Evolutionary conservation across 202 grass and related monocot genomes (phyloP).

Genomic region (Zoysia matrella): DNA sequence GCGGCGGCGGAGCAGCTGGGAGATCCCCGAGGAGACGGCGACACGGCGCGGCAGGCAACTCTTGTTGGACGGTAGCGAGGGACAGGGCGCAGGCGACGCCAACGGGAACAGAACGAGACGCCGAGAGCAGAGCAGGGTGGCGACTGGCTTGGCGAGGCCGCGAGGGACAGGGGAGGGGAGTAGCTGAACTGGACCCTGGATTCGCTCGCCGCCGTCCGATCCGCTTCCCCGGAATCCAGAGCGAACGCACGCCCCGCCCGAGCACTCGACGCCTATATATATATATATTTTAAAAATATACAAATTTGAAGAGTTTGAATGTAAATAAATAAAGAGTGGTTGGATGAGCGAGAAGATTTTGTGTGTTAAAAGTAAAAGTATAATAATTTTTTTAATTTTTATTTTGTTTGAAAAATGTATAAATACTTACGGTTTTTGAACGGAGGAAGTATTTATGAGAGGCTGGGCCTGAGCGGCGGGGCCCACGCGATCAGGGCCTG

Average conservation of each 20-base stretch:
- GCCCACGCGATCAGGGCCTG: constrained; percentile 22
- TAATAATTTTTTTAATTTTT: too few relatives aligned
- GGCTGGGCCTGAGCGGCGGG: neutral
- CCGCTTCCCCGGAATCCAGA: constrained; percentile 40
- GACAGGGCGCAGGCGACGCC: constrained; percentile 20
- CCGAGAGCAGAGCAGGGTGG: neutral
- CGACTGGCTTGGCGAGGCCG: too few relatives aligned
- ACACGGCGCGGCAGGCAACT: constrained; percentile 1
- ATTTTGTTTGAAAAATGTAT: too few relatives aligned
- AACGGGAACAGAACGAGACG: constrained; percentile 42
- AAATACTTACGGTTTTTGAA: too few relatives aligned
- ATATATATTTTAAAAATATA: neutral
- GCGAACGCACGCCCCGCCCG: constrained; percentile 35
- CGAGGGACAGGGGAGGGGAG: neutral
- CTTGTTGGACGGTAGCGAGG: constrained; percentile 35
- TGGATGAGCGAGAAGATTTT: too few relatives aligned
- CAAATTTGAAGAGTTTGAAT: too few relatives aligned
- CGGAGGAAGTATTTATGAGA: too few relatives aligned
- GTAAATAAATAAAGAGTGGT: too few relatives aligned
- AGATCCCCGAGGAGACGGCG: constrained; percentile 33
- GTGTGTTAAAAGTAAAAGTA: too few relatives aligned
- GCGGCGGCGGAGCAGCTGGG: neutral
- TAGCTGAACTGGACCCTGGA: constrained; percentile 21
- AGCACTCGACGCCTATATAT: constrained; percentile 38
- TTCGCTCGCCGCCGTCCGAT: constrained; percentile 2